Base-by-base conservation (phyloP, 352 stramenopile species). In the Hyaloperonospora brassicae region DNA sequence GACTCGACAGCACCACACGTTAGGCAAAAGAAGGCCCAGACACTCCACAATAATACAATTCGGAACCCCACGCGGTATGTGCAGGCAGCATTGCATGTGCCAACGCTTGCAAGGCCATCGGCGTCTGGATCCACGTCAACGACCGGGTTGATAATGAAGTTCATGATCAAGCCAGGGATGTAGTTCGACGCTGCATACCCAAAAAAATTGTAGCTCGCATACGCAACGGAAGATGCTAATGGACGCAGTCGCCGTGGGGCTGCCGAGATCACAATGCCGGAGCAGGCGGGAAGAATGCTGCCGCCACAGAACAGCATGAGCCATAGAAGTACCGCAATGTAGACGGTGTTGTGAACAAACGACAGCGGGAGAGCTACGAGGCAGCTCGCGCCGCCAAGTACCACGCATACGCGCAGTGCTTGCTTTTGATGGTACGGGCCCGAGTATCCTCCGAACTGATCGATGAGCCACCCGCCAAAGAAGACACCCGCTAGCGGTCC, bases 171-270 rank as follows among this genome's bases (percentile, higher is more conserved):
- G 0, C 81, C 81, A 21, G 81, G 81, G 45, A 91, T 65, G 70
- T 91, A 91, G 66, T 87, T 89, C n/a, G 79, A 89, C 8, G 79
- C 68, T 43, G 80, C 79, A 61, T 92, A 89, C 23, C 82, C 82
- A n/a, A 92, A 78, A n/a, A 92, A 62, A 52, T 92, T 92, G 66
- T 90, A 92, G 55, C 73, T 84, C 14, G 75, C 75, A 46, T 92
- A 89, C 11, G 82, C 79, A 14, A 92, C 78, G 12, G 82, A 92
- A 2, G 79, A 89, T 27, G 79, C 82, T 23, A 92, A 58, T 46
- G 82, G 78, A 13, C 80, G 76, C 47, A 90, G 59, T 3, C 64
- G 73, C 14, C 64, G 66, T 14, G 82, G 82, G 14, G 80, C 70
- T 25, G 74, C 79, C 36, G 76, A 85, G 42, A 92, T 92, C 34